Evolutionary conservation across 768 basidiomycete genomes (phyloP), one percentile per base, ranked within the genome.

Genomic region (Neoboletus magnificus): DNA sequence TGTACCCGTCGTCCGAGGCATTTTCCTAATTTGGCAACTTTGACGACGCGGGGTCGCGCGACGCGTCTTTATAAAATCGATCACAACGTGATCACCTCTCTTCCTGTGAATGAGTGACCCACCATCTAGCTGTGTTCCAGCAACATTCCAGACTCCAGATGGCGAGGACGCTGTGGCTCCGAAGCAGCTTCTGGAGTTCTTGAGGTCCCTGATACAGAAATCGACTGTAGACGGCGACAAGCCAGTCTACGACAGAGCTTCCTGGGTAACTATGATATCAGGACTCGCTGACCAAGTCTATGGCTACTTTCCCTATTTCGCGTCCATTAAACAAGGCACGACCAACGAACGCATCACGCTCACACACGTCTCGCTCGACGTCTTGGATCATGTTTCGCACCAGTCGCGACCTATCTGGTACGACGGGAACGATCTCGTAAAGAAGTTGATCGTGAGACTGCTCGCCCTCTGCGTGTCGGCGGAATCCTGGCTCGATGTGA

Each of bases 281-380:
- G 79, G 76, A 1, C 70, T 86, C 23, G 75, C 82, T 2, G 81
- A 84, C 43, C 75, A 80, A 55, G 77, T 82, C 60, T 75, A 84
- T 40, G 73, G 73, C 6, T 65, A 75, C 13, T 84, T 89, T 64
- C 83, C 84, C n/a, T 70, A 77, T 11, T 78, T 82, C n/a, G 73
- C 72, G 23, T 67, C 72, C 32, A 72, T 78, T 25, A 68, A 74
- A 2, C 88, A 85, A 82, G 73, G 71, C 40, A 75, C 77, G 12
- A 75, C 82, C 60, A 76, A 82, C 60, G 84, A 86, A 62, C 83
- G 81, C 60, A 73, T 83, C 52, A 76, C 73, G 52, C 72, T 87
- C 59, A 79, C 79, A 5, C 79, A 83, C 40, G 68, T 77, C 13
- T 78, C 81, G 6, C 70, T 88, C 43, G 79, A 83, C 25, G 73